Conservation (phyloP, 768 basidiomycete species). For the Cystoderma amianthinum region DNA sequence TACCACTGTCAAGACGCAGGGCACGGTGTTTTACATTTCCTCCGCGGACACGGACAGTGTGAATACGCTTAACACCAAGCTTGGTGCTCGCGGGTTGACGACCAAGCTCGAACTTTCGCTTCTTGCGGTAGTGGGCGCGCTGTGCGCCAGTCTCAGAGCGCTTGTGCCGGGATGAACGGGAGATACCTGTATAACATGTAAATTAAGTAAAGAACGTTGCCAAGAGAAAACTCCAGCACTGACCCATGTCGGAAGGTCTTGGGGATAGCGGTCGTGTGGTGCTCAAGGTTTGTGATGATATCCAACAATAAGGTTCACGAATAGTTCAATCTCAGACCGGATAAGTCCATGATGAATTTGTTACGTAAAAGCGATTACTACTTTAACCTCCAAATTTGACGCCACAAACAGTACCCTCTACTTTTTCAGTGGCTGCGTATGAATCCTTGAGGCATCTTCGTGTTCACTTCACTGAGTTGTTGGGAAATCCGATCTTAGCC, state of each 20-base stretch:
- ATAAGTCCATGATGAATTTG: no score
- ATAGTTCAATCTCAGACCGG: constrained; percentile 30
- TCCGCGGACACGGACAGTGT: constrained; percentile 91
- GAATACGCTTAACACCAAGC: constrained; percentile 92
- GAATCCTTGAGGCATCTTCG: no score
- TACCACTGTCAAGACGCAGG: constrained; percentile 92
- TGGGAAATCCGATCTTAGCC: no score
- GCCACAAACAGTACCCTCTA: no score
- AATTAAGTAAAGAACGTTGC: constrained; percentile 8
- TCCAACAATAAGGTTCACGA: constrained; percentile 33
- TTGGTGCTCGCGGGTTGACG: constrained; percentile 97
- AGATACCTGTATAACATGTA: constrained; percentile 65
- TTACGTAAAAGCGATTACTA: no score
- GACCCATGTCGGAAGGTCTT: constrained; percentile 75
- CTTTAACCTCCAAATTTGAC: no score
- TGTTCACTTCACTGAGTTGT: no score
- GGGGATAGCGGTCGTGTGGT: constrained; percentile 49
- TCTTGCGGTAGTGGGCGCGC: constrained; percentile 96
- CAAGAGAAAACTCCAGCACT: constrained; percentile 30
- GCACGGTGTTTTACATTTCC: constrained; percentile 95
- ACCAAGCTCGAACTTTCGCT: constrained; percentile 99
- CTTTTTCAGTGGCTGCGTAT: no score
- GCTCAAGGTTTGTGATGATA: constrained; percentile 50
- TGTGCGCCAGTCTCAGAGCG: constrained; percentile 90
- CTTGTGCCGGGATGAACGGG: constrained; percentile 96